Evolutionary conservation across 331 rosid species (phyloP), one percentile per base, ranked within the genome.

Genomic region (Telfairia occidentalis): DNA sequence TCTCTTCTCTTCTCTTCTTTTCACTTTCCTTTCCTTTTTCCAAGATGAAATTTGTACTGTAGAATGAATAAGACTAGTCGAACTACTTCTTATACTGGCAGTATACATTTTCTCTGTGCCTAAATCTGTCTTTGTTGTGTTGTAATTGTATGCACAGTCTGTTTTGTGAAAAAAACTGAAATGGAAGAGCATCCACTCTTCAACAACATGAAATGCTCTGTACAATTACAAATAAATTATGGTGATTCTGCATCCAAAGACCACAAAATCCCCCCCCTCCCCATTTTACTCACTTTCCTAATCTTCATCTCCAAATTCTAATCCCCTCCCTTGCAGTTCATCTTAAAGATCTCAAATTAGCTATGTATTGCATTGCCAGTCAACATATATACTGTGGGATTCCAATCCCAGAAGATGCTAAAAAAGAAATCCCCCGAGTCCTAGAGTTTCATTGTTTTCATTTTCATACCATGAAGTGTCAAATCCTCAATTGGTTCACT

Each of bases 31-130:
- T 74, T 7, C 32, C 54, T n/a, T 61, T 2, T 52, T 26, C 54
- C 35, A 46, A 23, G 52, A 58, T 52, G 37, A 73, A 71, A 76
- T 72, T 65, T 85, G 87, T 81, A 82, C 82, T 77, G 77, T 83
- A 83, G 82, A 48, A 71, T 65, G 84, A 87, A 86, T 85, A 81
- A 78, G 23, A 57, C 21, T 74, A 23, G 66, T 28, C 15, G 2
- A 43, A 4, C 12, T 18, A 78, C 72, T 76, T 52, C 45, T 75
- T 61, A 29, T 65, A 79, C 42, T 66, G 78, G 28, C 42, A 45
- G 48, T 40, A 72, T 69, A 76, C 80, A 64, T 73, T 66, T 42
- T 21, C 74, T 21, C 70, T 49, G 75, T 72, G 40, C 75, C 65
- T 55, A 73, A 65, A 81, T 84, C 61, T 34, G 37, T 45, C 69